Conservation (phyloP, 768 basidiomycete genomes). For the Holtermannia corniformis region DNA sequence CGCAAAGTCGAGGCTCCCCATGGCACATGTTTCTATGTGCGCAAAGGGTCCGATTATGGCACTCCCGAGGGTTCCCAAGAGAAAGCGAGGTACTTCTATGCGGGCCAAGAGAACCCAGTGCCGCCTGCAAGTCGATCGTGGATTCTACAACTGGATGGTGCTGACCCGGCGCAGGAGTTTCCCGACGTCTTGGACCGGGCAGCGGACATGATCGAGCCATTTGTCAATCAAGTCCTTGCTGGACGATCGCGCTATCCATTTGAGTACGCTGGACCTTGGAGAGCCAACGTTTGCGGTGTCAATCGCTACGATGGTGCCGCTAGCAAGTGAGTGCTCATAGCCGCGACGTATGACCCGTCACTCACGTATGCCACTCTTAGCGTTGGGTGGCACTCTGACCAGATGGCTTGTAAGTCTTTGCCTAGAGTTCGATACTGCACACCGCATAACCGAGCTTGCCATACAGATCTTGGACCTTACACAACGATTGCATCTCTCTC, state of each 20-base stretch:
- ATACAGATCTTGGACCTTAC: slow-evolving; percentile 40
- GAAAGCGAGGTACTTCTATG: slow-evolving; percentile 19
- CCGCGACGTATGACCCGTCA: too few species aligned
- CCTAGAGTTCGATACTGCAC: neutral
- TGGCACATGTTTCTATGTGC: slow-evolving; percentile 16
- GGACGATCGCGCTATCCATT: slow-evolving; percentile 18
- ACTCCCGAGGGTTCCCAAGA: neutral
- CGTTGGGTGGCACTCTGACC: slow-evolving; percentile 42
- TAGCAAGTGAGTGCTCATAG: slow-evolving; percentile 18
- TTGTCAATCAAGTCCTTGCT: slow-evolving; percentile 31
- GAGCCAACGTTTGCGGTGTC: slow-evolving; percentile 36
- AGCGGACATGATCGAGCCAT: slow-evolving; percentile 32
- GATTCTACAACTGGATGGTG: neutral
- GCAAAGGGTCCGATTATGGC: neutral
- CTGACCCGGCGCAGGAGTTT: slow-evolving; percentile 16
- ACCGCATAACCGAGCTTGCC: too few species aligned
- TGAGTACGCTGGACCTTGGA: slow-evolving; percentile 39
- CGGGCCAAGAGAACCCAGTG: slow-evolving; percentile 10
- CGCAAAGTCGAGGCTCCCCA: slow-evolving; percentile 34
- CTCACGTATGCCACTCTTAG: slow-evolving; percentile 5
- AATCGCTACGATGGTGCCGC: slow-evolving; percentile 40
- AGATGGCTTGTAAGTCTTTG: slow-evolving; percentile 32
- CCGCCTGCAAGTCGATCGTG: slow-evolving; percentile 7
- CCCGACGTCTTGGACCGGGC: slow-evolving; percentile 27
- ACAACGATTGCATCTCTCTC: slow-evolving; percentile 40